These are phyloP conservation scores for Thermochaetoides thermophila DNA, from an alignment of 495 filamentous ascomycete genomes.

Conservation along the genomic window DNA sequence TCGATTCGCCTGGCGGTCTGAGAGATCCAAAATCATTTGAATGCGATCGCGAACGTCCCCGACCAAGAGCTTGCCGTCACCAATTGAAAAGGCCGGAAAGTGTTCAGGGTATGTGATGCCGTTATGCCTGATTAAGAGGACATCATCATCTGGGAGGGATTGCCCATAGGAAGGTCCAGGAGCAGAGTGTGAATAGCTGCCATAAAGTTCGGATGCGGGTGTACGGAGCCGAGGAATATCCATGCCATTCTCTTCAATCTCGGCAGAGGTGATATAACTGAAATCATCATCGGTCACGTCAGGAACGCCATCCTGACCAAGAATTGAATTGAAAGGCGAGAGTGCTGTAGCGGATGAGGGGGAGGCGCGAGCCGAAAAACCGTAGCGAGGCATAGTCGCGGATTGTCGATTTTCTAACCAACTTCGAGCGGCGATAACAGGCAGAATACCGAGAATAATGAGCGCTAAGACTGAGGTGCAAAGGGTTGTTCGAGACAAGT, in stretches of 20 bases:
- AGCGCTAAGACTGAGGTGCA: constrained; percentile 30
- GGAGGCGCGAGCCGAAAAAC: constrained; percentile 41
- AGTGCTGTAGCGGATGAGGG: too few species aligned
- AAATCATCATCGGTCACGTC: constrained; percentile 65
- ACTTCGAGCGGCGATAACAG: constrained; percentile 34
- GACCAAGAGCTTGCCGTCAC: constrained; percentile 57
- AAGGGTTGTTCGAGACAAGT: constrained; percentile 29
- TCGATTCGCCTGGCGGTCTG: constrained; percentile 34
- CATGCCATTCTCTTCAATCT: constrained; percentile 33
- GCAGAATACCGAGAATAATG: constrained; percentile 33
- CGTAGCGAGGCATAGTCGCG: constrained; percentile 47
- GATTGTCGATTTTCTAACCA: constrained; percentile 8
- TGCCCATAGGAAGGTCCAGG: constrained; percentile 14
- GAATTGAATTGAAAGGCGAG: constrained; percentile 42
- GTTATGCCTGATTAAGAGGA: constrained; percentile 59
- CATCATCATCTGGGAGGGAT: constrained; percentile 47
- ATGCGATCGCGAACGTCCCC: constrained; percentile 50
- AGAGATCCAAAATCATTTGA: constrained; percentile 44
- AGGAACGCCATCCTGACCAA: constrained; percentile 29
- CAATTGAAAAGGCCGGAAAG: constrained; percentile 71
- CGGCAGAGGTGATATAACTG: constrained; percentile 64
- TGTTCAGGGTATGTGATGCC: constrained; percentile 57
- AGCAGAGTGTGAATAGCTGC: constrained; percentile 13
- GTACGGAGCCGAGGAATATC: constrained; percentile 19
- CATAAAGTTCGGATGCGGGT: constrained; percentile 21